These are phyloP conservation scores for Puya raimondii DNA, from an alignment of 176 grass and related monocot genomes.

Conservation along the genomic window DNA sequence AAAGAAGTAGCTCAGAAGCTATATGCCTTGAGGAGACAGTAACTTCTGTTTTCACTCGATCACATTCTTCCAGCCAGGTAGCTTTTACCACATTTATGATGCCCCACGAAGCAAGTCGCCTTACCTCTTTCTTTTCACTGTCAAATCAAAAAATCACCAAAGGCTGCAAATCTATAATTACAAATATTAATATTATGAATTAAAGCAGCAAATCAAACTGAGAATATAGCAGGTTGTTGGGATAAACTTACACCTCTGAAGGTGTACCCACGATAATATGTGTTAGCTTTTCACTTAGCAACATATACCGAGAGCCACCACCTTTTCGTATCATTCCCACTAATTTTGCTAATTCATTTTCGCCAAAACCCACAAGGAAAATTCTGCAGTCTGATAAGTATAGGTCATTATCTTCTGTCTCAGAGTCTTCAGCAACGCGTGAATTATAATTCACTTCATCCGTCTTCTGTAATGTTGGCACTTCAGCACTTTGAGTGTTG, in stretches of 20 bases:
- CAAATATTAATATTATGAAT: not conserved
- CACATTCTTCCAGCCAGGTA: constrained; percentile 82
- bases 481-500: constrained; percentile 30
- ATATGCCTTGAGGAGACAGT: constrained; percentile 44
- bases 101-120: constrained; percentile 69
- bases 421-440: constrained; percentile 62
- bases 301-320: constrained; percentile 70
- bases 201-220: constrained; percentile 10
- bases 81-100: constrained; percentile 64
- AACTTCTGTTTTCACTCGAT: constrained; percentile 60
- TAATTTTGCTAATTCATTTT: constrained; percentile 53
- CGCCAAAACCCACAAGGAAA: constrained; percentile 85
- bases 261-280: constrained; percentile 84
- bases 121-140: constrained; percentile 84
- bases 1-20: constrained; percentile 53
- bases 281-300: constrained; percentile 72
- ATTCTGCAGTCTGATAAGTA: constrained; percentile 89
- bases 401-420: constrained; percentile 61
- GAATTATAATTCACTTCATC: constrained; percentile 37
- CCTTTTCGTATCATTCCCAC: constrained; percentile 63
- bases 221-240: constrained; percentile 11
- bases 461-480: constrained; percentile 23
- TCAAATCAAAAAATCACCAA: constrained; percentile 21
- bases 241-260: constrained; percentile 80
- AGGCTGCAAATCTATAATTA: constrained; percentile 23